Evolutionary conservation across 2,329 filamentous ascomycete species (phyloP), one percentile per base, ranked within the genome.

Genomic region (Exserohilum rostratum): DNA sequence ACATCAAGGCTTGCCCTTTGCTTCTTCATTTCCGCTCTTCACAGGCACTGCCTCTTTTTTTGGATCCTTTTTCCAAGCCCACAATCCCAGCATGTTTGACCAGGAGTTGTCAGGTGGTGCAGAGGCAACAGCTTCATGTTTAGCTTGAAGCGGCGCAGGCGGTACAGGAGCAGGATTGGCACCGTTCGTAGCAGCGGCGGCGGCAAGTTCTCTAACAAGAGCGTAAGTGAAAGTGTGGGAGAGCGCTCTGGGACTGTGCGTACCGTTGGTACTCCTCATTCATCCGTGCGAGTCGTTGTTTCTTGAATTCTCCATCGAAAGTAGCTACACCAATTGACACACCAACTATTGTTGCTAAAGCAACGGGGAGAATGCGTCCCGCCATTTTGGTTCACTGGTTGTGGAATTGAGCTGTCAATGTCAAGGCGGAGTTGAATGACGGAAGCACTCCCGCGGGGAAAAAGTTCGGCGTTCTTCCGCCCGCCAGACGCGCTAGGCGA

Each of bases 21-120:
- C 71, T 0, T 82, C 85, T 64, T 85, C 78, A 84, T 85, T 89
- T 45, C 76, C 82, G n/a, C 76, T 81, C 69, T 86, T 82, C 40
- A 76, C 64, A 47, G 88, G 74, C 5, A n/a, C 89, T 84, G 22
- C 78, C 73, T 49, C 86, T 77, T 57, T 77, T 27, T 60, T 53
- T 4, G 58, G 34, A 18, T 57, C 46, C 48, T 65, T 66, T 11
- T 63, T 67, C 70, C 71, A 73, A 22, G 70, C 71, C 71, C 71
- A 72, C 10, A 72, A 55, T 1, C 71, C 69, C 10, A 73, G 46
- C 37, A 65, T 46, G 38, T 68, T 71, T 17, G 68, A 68, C 66
- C 64, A 67, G 3, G 64, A 65, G n/a, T 62, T 57, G 27, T 43
- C 34, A 37, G 55, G 49, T 39, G 53, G 20, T 13, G 51, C 40